These are phyloP conservation scores for Paramecium sonneborni DNA, from an alignment of 73 alveolate species.

Conservation along the genomic window DNA sequence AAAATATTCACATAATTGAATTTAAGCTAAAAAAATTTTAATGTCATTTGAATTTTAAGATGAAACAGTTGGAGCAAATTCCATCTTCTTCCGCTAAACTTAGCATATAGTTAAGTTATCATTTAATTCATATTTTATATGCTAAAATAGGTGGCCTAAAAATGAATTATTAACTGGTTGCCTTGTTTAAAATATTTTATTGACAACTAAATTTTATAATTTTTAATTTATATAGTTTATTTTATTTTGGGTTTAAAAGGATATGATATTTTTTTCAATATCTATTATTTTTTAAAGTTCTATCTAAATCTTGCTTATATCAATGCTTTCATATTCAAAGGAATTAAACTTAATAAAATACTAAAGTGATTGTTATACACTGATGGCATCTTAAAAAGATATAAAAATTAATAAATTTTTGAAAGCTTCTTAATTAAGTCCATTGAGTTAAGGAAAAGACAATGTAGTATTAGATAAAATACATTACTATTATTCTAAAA, in stretches of 20 bases:
- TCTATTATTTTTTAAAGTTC: neutral
- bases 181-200: neutral
- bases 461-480: neutral
- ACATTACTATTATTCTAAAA: neutral
- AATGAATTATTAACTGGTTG: neutral
- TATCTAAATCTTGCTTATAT: neutral
- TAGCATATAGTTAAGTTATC: neutral
- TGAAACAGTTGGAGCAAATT: neutral
- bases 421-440: neutral
- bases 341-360: slow-evolving; percentile 20
- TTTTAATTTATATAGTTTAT: neutral
- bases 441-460: neutral
- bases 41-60: neutral
- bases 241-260: neutral
- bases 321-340: neutral
- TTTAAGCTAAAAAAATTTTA: neutral
- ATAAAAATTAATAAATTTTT: neutral
- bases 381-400: neutral
- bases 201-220: neutral
- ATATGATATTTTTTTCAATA: neutral
- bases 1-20: neutral
- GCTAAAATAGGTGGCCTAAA: neutral
- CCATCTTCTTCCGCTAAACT: neutral
- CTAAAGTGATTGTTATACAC: neutral
- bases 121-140: neutral